Evolutionary conservation across 306 rosid species (phyloP).

Genomic region (Herpetospermum pedunculosum): DNA sequence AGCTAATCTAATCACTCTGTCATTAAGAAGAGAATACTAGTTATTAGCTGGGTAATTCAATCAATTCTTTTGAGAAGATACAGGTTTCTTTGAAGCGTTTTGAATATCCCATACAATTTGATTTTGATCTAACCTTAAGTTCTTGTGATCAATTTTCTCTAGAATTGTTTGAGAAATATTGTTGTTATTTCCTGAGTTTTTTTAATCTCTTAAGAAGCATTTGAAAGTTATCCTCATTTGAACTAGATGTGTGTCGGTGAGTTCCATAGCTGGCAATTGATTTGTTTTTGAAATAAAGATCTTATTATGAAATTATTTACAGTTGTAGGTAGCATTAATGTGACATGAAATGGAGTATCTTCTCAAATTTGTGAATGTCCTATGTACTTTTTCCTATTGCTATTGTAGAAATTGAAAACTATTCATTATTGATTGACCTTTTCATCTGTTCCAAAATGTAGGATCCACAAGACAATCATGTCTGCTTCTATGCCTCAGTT

Average conservation of each 20-base stretch:
- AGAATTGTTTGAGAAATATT: neutral
- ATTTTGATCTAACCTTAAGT: neutral
- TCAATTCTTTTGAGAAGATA: neutral
- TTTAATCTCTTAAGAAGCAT: neutral
- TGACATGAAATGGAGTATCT: neutral
- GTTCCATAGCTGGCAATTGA: neutral
- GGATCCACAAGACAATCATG: slow-evolving; percentile 34
- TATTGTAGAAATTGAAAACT: neutral
- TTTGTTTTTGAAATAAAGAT: neutral
- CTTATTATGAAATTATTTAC: neutral
- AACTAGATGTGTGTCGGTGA: neutral
- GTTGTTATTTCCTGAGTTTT: neutral
- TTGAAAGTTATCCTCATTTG: neutral
- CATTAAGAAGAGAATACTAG: neutral
- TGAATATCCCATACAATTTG: neutral
- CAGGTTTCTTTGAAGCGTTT: neutral
- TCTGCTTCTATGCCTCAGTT: slow-evolving; percentile 28
- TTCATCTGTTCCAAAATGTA: slow-evolving; percentile 4
- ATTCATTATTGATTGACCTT: neutral
- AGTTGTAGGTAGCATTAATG: neutral
- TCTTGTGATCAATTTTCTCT: neutral
- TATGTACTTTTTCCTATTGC: neutral
- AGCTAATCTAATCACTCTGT: neutral
- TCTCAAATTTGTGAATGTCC: neutral
- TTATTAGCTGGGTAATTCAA: neutral